Evolutionary conservation across 257 asterid species (phyloP), one percentile per base, ranked within the genome.

Genomic region (Scutellaria baicalensis): DNA sequence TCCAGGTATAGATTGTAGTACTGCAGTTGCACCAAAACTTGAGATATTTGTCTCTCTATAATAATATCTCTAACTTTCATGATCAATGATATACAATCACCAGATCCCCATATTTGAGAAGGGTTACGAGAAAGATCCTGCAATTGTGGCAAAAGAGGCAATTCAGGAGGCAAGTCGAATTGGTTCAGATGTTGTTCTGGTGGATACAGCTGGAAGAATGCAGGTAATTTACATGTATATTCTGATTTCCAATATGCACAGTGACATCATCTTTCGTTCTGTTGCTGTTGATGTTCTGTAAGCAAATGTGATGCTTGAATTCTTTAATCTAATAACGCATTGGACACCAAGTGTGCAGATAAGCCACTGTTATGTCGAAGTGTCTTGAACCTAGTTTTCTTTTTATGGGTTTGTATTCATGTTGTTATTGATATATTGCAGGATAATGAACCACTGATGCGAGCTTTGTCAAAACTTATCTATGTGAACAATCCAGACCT

Each of bases 71-170:
- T 69, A 66, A 66, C 58, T 48, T 66, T 43, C 33, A 58, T 9
- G 57, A 9, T 52, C 45, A 58, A 50, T 57, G 33, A 36, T 63
- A 9, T 74, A 56, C 36, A 72, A 67, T 31, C 70, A 43, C 56
- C 70, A 93, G 98, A 86, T 90, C 52, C 97, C 97, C 11, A 93
- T 93, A 80, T 93, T 89, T 48, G 99, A 93, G 88, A 93, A 87
- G 90, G 99, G 97, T 59, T 93, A 93, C 70, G 99, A 91, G 87
- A 93, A 93, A 71, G 99, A 93, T 76, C 99, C 99, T 4, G 97
- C 99, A 11, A 68, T 89, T 71, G 99, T 93, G 54, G 99, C 99
- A 6, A 93, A 89, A 74, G 99, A 93, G 85, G 99, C 99, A 65
- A 89, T 93, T 68, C 97, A 89, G 65, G 96, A 93, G 87, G 99